Conservation (phyloP, 208 protist species). For the Naegleria gruberi region DNA sequence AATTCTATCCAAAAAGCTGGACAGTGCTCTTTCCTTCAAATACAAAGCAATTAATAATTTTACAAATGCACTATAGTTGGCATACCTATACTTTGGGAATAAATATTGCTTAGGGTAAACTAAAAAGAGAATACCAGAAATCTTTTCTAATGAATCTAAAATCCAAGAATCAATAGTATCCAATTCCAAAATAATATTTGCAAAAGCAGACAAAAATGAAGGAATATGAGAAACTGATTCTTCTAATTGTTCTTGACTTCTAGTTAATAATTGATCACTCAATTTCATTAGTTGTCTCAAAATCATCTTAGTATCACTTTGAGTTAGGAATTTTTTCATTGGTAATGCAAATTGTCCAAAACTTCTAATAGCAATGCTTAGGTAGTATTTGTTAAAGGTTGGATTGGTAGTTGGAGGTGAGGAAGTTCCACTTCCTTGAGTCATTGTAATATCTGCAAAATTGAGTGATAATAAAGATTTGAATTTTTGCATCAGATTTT, state of each 20-base stretch:
- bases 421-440: background rate
- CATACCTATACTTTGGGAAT: constrained; percentile 36
- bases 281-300: constrained; percentile 32
- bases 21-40: constrained; percentile 16
- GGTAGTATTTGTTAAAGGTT: constrained; percentile 4
- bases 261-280: constrained; percentile 25
- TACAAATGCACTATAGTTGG: constrained; percentile 19
- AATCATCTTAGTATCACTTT: constrained; percentile 33
- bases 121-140: constrained; percentile 31
- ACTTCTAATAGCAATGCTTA: constrained; percentile 35
- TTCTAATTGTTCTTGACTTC: constrained; percentile 30
- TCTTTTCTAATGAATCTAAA: constrained; percentile 33
- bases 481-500: constrained; percentile 34
- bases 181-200: constrained; percentile 31
- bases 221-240: constrained; percentile 38
- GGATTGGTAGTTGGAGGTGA: background rate
- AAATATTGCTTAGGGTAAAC: constrained; percentile 38
- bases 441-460: background rate
- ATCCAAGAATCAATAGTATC: constrained; percentile 12
- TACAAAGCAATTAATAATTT: constrained; percentile 39
- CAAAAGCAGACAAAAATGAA: constrained; percentile 42
- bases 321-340: constrained; percentile 33
- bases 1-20: constrained; percentile 8
- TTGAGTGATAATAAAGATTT: constrained; percentile 22
- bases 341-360: constrained; percentile 38